phyloP scores from a whole-genome alignment of 2,329 filamentous ascomycete genomes.

The Rhynchosporium agropyri region DNA sequence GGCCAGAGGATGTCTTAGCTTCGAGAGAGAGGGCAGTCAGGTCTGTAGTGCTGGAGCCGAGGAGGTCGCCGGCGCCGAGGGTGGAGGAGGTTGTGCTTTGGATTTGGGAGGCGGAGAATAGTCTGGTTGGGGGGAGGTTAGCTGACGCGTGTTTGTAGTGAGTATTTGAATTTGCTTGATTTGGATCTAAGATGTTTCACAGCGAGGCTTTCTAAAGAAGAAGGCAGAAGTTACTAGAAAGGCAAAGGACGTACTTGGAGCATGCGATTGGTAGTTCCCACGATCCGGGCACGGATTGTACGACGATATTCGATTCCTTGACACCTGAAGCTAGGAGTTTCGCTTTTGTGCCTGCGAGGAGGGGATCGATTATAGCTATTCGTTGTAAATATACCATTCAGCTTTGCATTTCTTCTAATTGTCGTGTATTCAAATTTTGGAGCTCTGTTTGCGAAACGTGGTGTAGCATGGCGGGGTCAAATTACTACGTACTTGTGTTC shows the following conservation, averaged over 20 bases:
- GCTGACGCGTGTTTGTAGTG: background rate
- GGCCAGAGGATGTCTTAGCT: slow-evolving; percentile 50
- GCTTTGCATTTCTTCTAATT: background rate
- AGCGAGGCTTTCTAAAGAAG: no score
- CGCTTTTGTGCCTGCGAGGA: slow-evolving; percentile 79
- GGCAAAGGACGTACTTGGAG: slow-evolving; percentile 45
- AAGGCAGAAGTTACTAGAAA: background rate
- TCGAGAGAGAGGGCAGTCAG: slow-evolving; percentile 55
- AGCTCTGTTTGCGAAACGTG: background rate
- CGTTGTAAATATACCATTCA: slow-evolving; percentile 10
- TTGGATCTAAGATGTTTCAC: background rate
- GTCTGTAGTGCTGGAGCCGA: slow-evolving; percentile 69
- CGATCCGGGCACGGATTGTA: slow-evolving; percentile 87
- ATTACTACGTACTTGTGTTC: slow-evolving; percentile 60
- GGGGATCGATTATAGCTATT: slow-evolving; percentile 77
- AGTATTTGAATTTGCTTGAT: background rate
- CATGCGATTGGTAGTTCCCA: slow-evolving; percentile 93
- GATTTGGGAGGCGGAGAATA: slow-evolving; percentile 84
- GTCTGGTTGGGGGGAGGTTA: slow-evolving; percentile 49
- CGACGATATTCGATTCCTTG: slow-evolving; percentile 81
- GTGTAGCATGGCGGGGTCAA: slow-evolving; percentile 19
- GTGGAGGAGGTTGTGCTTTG: slow-evolving; percentile 69
- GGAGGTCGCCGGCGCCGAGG: slow-evolving; percentile 71
- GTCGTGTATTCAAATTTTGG: background rate
- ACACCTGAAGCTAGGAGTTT: slow-evolving; percentile 80